Evolutionary conservation across 2,329 filamentous ascomycete genomes (phyloP), one percentile per base, ranked within the genome.

Genomic region (Botrytis pseudocinerea): DNA sequence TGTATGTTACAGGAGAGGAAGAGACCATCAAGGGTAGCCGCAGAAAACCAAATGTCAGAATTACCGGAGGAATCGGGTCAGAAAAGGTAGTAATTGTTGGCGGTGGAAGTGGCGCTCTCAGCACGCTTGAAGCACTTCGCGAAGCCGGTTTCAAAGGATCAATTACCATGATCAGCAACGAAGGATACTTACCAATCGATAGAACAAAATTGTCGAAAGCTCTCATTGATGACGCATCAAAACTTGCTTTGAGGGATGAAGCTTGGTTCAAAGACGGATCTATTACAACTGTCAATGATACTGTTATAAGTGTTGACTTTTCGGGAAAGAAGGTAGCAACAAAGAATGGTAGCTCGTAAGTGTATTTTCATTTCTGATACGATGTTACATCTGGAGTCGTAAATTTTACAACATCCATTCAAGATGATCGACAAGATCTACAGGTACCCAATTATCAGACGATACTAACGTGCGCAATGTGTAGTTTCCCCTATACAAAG

Each of bases 151-250:
- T 91, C 85, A 87, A 86, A 8, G 95, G 94, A 22, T 85, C 88
- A 72, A 90, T 99, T 77, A 97, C 94, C 0, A 85, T 97, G 79
- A 90, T 99, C 78, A 91, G 93, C 20, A 91, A 89, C 76, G 96
- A 99, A 82, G 92, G 93, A 35, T 92, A 96, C 81, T 87, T 92
- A 48, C 95, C 95, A 46, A 95, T 98, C 78, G 96, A 99, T 84
- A 90, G 96, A 32, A 94, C 96, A 18, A 98, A 98, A 85, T 87
- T 99, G 60, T 98, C 95, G 80, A 99, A 99, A 83, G 94, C 95
- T 0, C 86, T 99, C 20, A 88, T 98, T 75, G 89, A 93, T 10
- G 95, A 99, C 80, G 82, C 90, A 1, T 87, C 87, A 62, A 97
- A 97, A 83, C 84, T 97, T 61, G 90, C 92, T 60, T 92, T 91